Evolutionary conservation across 768 basidiomycete species (phyloP).

Genomic region (Suillus sp.): DNA sequence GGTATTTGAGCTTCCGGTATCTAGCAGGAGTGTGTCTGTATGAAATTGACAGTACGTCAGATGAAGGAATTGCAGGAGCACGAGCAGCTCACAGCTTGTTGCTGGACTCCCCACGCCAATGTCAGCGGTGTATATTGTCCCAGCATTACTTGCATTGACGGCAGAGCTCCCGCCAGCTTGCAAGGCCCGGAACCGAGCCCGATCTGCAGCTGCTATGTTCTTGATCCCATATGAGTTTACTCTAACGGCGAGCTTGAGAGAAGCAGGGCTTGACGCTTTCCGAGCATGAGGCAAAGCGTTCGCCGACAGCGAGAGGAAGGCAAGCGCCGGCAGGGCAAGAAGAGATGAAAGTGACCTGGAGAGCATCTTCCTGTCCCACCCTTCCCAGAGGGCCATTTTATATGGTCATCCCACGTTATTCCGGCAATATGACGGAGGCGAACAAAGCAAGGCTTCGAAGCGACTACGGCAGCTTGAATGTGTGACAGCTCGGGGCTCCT

Average conservation of each 20-base stretch:
- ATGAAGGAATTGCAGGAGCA: too few relatives aligned
- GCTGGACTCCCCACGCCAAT: slow-evolving; percentile 20
- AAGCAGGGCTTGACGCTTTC: neutral
- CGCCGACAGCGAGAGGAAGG: slow-evolving; percentile 1
- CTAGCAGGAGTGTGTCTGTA: slow-evolving; percentile 20
- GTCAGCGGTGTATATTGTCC: slow-evolving; percentile 16
- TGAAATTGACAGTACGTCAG: neutral
- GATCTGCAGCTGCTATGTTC: slow-evolving; percentile 9
- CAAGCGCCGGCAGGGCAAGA: slow-evolving; percentile 7
- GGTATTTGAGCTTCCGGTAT: slow-evolving; percentile 44
- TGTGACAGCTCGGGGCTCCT: too few relatives aligned
- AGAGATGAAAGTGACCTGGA: slow-evolving; percentile 9
- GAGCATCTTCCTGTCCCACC: slow-evolving; percentile 4
- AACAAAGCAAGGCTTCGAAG: neutral
- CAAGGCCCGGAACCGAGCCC: slow-evolving; percentile 5
- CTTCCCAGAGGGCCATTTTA: neutral
- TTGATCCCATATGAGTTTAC: slow-evolving; percentile 4
- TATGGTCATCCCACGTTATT: too few relatives aligned
- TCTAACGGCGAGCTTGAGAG: slow-evolving; percentile 10
- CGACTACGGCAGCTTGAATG: neutral
- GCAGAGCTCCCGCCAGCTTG: slow-evolving; percentile 2
- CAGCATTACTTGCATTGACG: slow-evolving; percentile 20
- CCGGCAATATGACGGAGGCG: neutral
- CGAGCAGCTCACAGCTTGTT: slow-evolving; percentile 16
- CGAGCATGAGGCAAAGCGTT: slow-evolving; percentile 9